A percentile compares a stretch with the other conserved stretches of the same genome.
phyloP scores from a whole-genome alignment of 768 basidiomycete genomes.

The Boletellus ananiceps region DNA sequence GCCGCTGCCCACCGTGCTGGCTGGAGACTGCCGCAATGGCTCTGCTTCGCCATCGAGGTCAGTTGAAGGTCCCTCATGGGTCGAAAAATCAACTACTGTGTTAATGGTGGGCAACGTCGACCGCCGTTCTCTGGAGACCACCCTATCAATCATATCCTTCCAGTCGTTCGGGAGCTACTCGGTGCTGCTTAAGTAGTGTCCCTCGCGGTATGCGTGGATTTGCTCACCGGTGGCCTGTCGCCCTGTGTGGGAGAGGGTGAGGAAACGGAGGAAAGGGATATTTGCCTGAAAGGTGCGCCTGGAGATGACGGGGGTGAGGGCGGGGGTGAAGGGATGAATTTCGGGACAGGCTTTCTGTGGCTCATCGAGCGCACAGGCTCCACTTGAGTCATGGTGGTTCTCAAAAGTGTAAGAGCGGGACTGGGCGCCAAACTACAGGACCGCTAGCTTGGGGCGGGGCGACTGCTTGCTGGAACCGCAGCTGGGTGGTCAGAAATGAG shows the following conservation, averaged over 20 bases:
- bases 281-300: slow-evolving; percentile 31
- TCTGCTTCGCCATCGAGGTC: slow-evolving; percentile 24
- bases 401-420: slow-evolving; percentile 6
- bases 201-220: not conserved
- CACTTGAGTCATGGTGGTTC: slow-evolving; percentile 24
- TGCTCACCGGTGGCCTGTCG: slow-evolving; percentile 32
- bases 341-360: slow-evolving; percentile 68
- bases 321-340: slow-evolving; percentile 62
- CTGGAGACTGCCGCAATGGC: slow-evolving; percentile 31
- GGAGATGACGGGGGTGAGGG: slow-evolving; percentile 35
- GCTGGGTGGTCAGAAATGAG: slow-evolving; percentile 26
- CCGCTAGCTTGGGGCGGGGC: slow-evolving; percentile 13
- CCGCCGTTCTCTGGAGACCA: slow-evolving; percentile 29
- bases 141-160: slow-evolving; percentile 33
- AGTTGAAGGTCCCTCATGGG: slow-evolving; percentile 22
- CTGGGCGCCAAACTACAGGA: slow-evolving; percentile 8
- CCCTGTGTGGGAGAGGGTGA: slow-evolving; percentile 13
- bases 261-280: slow-evolving; percentile 27
- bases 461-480: slow-evolving; percentile 18
- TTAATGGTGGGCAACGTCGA: slow-evolving; percentile 30
- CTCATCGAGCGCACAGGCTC: slow-evolving; percentile 42
- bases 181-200: slow-evolving; percentile 4
- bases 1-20: slow-evolving; percentile 30
- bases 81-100: slow-evolving; percentile 30
- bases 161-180: slow-evolving; percentile 33